These are phyloP conservation scores for Fusarium annulatum DNA, from an alignment of 2,329 filamentous ascomycete genomes.

Conservation along the genomic window DNA sequence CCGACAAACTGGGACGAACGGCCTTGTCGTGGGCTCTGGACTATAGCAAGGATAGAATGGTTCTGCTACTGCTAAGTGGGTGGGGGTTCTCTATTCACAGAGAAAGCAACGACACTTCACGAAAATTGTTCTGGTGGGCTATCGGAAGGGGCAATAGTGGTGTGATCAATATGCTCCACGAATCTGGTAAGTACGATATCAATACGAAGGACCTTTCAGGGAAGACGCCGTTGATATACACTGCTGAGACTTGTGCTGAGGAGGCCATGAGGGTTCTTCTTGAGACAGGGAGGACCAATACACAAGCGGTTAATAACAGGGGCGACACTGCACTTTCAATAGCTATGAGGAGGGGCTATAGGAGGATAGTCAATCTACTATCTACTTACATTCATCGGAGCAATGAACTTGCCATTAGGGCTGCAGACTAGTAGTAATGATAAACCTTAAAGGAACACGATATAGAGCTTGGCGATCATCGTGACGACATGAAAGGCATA, in stretches of 20 bases:
- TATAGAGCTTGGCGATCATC: too few relatives aligned
- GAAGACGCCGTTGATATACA: not conserved
- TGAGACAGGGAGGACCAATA: accelerated
- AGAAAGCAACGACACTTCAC: not conserved
- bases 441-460: too few relatives aligned
- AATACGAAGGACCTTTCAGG: accelerated
- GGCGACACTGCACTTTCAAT: accelerated
- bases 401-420: not conserved
- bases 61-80: not conserved
- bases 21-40: too few relatives aligned
- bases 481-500: too few relatives aligned
- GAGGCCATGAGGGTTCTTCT: not conserved
- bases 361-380: accelerated
- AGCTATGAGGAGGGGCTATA: accelerated
- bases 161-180: not conserved
- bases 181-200: not conserved
- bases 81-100: not conserved
- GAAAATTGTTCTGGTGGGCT: not conserved
- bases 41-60: not conserved
- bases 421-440: too few relatives aligned
- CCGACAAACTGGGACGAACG: accelerated
- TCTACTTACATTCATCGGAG: accelerated
- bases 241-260: not conserved
- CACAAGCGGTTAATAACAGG: accelerated
- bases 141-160: accelerated